Base-by-base conservation (phyloP, 1,139 yeast species). In the Saccharomyces hybrid region DNA sequence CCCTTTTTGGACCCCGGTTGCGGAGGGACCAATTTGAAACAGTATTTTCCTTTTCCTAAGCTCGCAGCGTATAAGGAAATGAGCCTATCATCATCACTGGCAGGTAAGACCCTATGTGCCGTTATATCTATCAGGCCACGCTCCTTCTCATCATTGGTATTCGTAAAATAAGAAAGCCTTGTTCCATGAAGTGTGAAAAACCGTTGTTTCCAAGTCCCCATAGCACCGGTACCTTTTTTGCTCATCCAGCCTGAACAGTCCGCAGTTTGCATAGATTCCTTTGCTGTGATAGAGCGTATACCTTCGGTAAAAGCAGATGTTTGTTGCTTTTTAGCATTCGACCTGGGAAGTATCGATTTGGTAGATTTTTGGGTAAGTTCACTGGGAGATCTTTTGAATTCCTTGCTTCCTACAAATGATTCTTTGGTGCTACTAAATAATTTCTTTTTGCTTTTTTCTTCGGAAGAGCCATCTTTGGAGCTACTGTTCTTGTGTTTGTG, bases 1-100 rank as follows among this genome's bases (percentile, higher is more conserved):
- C 98, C 98, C 71, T 91, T 93, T 61, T 86, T 84, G 59, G 93
- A 88, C 0, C 99, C 99, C 0, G 99, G 99, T 1, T 96, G 97
- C 0, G 99, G 99, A 2, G 99, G 99, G 1, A 90, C 83, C 19
- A 93, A 70, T 71, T 95, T 93, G 75, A 93, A 93, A 66, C 97
- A 90, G 67, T 83, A 88, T 49, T 95, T 78, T 14, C 98, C 98
- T 53, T 87, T 86, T n/a, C 97, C 97, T 3, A 96, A 86, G 32
- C 93, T 83, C 1, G 97, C 93, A 1, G 98, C 97, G 71, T 88
- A 88, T 54, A 91, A 73, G 0, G 97, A 86, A 48, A 89, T 82
- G 57, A 88, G 78, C 66, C 86, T 81, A 69, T 90, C 97, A 52
- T 83, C 86, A 49, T 82, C 80, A 56, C 73, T 77, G 1, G 85